Percentiles rank a stretch among this genome's conserved stretches.
Conservation (phyloP, 352 stramenopile genomes). For the Pythium diclinum region DNA sequence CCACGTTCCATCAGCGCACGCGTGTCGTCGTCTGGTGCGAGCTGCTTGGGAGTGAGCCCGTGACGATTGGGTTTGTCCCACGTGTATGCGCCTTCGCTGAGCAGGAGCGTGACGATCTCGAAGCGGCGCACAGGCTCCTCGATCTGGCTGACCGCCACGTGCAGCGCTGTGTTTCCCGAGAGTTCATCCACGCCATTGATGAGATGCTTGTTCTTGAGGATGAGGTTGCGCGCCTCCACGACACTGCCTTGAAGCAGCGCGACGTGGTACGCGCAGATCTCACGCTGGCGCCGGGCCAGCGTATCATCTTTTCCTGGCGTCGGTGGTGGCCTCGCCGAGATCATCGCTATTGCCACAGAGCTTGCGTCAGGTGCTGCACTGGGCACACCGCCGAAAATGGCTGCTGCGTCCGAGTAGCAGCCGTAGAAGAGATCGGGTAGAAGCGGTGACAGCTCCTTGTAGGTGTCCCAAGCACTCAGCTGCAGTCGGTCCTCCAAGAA, state of each 20-base stretch:
- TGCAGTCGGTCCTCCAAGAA: constrained; percentile 56
- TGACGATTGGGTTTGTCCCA: constrained; percentile 47
- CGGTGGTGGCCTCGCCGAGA: neutral
- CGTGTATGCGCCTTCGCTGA: constrained; percentile 55
- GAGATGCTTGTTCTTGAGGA: constrained; percentile 47
- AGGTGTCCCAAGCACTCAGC: constrained; percentile 57
- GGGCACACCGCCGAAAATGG: constrained; percentile 55
- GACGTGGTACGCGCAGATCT: constrained; percentile 45
- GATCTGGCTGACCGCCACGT: constrained; percentile 43
- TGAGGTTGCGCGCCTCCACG: constrained; percentile 47
- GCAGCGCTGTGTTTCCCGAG: constrained; percentile 57
- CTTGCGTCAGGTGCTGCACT: constrained; percentile 16
- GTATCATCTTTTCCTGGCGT: neutral
- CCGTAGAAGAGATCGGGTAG: constrained; percentile 68
- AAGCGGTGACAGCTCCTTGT: constrained; percentile 48
- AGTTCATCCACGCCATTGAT: constrained; percentile 49
- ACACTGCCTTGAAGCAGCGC: constrained; percentile 45
- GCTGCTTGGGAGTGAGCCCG: constrained; percentile 46
- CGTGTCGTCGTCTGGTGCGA: constrained; percentile 35
- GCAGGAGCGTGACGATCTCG: constrained; percentile 42
- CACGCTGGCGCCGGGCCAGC: constrained; percentile 16
- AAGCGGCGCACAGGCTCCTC: constrained; percentile 47
- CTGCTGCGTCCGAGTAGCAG: constrained; percentile 46
- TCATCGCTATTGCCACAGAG: constrained; percentile 2
- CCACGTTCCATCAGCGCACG: constrained; percentile 36